These are phyloP conservation scores for Rhizopus delemar DNA, from an alignment of 371 early-diverging fungal genomes.

Conservation along the genomic window DNA sequence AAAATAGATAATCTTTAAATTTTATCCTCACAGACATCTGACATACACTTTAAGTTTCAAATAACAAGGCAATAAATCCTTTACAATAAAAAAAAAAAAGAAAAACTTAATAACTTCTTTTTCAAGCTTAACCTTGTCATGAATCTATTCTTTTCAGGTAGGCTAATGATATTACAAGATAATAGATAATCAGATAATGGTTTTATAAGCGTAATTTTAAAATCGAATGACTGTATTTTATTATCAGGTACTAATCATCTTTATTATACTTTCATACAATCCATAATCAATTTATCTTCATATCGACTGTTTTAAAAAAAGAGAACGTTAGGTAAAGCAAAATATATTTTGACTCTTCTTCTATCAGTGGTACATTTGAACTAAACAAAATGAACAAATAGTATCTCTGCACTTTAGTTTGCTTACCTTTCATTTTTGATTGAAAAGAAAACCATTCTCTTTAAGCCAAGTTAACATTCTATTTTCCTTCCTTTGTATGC, in stretches of 20 bases:
- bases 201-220: no score
- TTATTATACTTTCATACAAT: constrained; percentile 36
- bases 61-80: no score
- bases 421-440: constrained; percentile 80
- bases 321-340: not conserved
- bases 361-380: constrained; percentile 36
- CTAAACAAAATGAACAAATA: constrained; percentile 12
- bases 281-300: constrained; percentile 43
- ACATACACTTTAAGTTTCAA: no score
- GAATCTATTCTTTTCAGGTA: no score
- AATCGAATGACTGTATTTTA: no score
- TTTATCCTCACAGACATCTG: no score
- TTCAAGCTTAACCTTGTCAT: no score
- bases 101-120: no score
- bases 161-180: no score
- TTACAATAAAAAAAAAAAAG: no score
- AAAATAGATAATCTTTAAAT: no score
- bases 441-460: constrained; percentile 88
- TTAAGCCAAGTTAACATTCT: constrained; percentile 58
- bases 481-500: constrained; percentile 49
- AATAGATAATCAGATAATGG: no score
- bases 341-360: constrained; percentile 23
- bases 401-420: not conserved
- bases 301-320: constrained; percentile 26
- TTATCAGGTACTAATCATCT: not conserved